Conservation (phyloP, 2,329 filamentous ascomycete genomes). For the Orbilia quercus region DNA sequence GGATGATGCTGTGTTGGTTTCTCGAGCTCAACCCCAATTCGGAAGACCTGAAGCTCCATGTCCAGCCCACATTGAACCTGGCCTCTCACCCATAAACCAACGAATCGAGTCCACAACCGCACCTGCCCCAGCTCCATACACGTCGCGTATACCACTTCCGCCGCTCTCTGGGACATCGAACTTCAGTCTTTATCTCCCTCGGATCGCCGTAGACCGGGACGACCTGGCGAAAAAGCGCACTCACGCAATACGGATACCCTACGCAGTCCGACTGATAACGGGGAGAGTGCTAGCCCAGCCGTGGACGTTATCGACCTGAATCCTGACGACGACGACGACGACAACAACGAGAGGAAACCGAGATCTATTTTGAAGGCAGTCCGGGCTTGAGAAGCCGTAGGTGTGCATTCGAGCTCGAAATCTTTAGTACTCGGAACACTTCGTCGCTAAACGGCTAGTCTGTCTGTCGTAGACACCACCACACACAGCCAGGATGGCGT, state of each 20-base stretch:
- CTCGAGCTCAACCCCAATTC: slow-evolving; percentile 31
- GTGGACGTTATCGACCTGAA: too few species aligned
- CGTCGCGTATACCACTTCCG: neutral
- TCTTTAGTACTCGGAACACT: neutral
- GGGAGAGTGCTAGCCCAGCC: neutral
- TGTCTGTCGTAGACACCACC: slow-evolving; percentile 11
- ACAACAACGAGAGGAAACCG: neutral
- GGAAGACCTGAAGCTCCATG: slow-evolving; percentile 37
- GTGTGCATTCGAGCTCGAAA: neutral
- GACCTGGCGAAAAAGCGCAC: neutral
- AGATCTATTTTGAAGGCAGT: neutral
- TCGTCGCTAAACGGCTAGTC: slow-evolving; percentile 18
- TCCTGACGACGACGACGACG: neutral
- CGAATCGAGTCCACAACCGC: neutral
- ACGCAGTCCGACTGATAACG: neutral
- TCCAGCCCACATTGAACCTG: slow-evolving; percentile 2
- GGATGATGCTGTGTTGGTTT: slow-evolving; percentile 7
- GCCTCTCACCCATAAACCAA: too few species aligned
- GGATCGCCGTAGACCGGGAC: neutral
- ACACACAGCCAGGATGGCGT: slow-evolving; percentile 35
- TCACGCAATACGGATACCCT: neutral
- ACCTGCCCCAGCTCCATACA: neutral
- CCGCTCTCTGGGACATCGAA: neutral
- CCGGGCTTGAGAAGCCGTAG: neutral
- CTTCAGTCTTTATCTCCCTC: neutral